Base-by-base conservation (phyloP, 768 basidiomycete genomes). In the Suillus discolor region DNA sequence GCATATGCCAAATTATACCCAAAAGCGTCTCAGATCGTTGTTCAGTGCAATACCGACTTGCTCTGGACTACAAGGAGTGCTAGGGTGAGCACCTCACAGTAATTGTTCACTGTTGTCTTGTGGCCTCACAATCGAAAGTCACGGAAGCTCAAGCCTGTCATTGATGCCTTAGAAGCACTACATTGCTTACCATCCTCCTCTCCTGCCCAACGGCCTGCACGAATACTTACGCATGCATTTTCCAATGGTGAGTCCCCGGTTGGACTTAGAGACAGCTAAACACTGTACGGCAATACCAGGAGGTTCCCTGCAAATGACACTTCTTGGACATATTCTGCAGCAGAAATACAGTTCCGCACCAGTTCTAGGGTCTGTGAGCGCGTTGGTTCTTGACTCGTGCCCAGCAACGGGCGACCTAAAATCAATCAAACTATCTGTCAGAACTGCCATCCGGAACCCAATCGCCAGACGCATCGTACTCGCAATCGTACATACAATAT, bases 171-270 rank as follows among this genome's bases (percentile, higher is more conserved):
- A 1, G 62, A 75, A 11, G 28, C 23, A 9, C 69, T 77, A 3
- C 69, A 69, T 20, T 75, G 74, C 53, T 41, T 77, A 45, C 61
- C 70, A 6, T 47, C 66, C 1, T 28, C 11, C 7, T 28, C 53
- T 13, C 31, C 28, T 13, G 3, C 64, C 16, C n/a, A 18, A 23
- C 57, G 61, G 1, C 66, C 65, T 25, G 66, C 73, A 38, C 71
- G 73, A 16, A 28, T 75, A 20, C 74, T 77, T 12, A 49, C 73
- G 6, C 74, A 75, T 44, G 73, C 67, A 0, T 77, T 77, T 61
- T 77, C 75, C 38, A 75, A 77, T 44, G 74, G 75, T 77, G 63
- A 23, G 44, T 20, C 41, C 66, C 20, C 38, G 4, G 63, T 4
- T 60, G 34, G 23, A n/a, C 25, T 41, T 36, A 4, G 31, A 28